Percentiles rank a stretch among this genome's conserved stretches.
phyloP scores from a whole-genome alignment of 1,139 yeast species.

The Pichiaceae sp. region DNA sequence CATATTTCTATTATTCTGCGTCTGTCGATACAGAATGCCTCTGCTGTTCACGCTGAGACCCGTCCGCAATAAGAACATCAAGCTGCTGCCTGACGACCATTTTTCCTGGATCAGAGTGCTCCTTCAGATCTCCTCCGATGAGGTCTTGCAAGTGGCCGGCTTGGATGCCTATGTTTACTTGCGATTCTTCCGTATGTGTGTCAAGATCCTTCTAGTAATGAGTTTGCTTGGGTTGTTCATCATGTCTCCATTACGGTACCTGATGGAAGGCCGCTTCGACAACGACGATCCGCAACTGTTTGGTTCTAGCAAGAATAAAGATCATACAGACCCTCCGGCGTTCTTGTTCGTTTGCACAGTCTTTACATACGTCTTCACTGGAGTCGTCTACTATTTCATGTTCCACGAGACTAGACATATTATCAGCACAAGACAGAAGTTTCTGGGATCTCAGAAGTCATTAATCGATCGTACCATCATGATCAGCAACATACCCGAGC shows the following conservation, averaged over 20 bases:
- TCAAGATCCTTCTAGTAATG: conserved; percentile 49
- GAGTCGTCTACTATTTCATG: conserved; percentile 53
- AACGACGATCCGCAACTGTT: conserved; percentile 19
- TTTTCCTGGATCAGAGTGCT: conserved; percentile 54
- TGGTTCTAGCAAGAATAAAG: conserved; percentile 3
- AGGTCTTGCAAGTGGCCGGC: conserved; percentile 55
- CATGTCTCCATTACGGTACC: conserved; percentile 67
- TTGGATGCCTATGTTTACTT: conserved; percentile 64
- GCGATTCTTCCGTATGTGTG: conserved; percentile 73
- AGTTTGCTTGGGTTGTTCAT: conserved; percentile 56
- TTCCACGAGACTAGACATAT: conserved; percentile 66
- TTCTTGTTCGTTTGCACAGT: conserved; percentile 70
- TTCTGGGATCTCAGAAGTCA: conserved; percentile 82
- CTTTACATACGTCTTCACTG: conserved; percentile 81
- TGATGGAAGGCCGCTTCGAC: conserved; percentile 62
- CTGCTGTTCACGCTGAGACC: conserved; percentile 23
- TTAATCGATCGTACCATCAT: conserved; percentile 88
- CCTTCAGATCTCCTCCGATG: conserved; percentile 41
- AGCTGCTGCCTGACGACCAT: conserved; percentile 23
- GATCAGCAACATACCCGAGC: conserved; percentile 36
- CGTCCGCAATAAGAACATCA: conserved; percentile 22
- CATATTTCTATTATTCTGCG: conserved; percentile 22
- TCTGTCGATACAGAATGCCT: conserved; percentile 23
- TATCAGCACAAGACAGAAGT: conserved; percentile 71
- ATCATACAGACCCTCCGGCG: conserved; percentile 17